Conservation (phyloP, 352 stramenopile genomes). For the Peronospora belbahrii region DNA sequence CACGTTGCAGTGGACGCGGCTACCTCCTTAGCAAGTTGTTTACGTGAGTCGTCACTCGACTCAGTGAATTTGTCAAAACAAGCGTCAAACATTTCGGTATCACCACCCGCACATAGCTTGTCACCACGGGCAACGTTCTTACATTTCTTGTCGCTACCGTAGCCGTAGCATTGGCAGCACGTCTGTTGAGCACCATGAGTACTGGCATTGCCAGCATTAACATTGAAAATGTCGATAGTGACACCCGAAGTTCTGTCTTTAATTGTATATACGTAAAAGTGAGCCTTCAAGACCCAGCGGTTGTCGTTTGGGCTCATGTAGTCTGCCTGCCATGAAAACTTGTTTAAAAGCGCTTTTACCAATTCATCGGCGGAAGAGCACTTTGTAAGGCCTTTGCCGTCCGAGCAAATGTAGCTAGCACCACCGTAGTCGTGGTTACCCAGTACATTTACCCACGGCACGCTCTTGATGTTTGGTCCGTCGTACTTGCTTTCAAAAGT, state of each 20-base stretch:
- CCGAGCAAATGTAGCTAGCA: slow-evolving; percentile 58
- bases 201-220: slow-evolving; percentile 60
- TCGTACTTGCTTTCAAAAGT: slow-evolving; percentile 69
- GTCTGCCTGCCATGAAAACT: slow-evolving; percentile 48
- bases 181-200: slow-evolving; percentile 60
- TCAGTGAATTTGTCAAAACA: slow-evolving; percentile 56
- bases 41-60: slow-evolving; percentile 68
- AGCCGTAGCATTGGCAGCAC: slow-evolving; percentile 82
- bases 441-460: slow-evolving; percentile 70
- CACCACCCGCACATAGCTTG: slow-evolving; percentile 41
- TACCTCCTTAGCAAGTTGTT: slow-evolving; percentile 40
- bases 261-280: slow-evolving; percentile 64
- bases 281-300: slow-evolving; percentile 57
- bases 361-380: slow-evolving; percentile 45
- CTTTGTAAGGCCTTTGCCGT: slow-evolving; percentile 26
- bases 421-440: slow-evolving; percentile 81
- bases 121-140: slow-evolving; percentile 46
- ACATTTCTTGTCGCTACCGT: slow-evolving; percentile 47
- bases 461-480: slow-evolving; percentile 35
- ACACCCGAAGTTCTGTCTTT: slow-evolving; percentile 34
- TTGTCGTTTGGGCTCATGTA: slow-evolving; percentile 72
- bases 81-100: slow-evolving; percentile 45
- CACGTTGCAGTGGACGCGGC: slow-evolving; percentile 61
- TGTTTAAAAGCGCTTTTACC: slow-evolving; percentile 38
- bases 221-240: slow-evolving; percentile 66